Evolutionary conservation across 2,329 filamentous ascomycete species (phyloP), one percentile per base, ranked within the genome.

Genomic region (Arthrobotrys iridis): DNA sequence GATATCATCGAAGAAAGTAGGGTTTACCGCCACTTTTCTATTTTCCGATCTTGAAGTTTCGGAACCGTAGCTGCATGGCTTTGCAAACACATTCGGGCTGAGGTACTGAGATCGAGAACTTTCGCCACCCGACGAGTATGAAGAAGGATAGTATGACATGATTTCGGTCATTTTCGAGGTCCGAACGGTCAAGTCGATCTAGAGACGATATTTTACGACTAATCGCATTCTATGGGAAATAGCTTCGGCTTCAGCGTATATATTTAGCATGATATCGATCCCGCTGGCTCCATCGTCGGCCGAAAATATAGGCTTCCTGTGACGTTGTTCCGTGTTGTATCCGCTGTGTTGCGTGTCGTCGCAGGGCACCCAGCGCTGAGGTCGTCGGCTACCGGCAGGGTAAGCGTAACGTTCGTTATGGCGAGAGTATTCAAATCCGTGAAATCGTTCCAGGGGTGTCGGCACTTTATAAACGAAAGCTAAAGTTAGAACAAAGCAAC

Each of bases 11-110:
- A 68, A 75, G 26, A 75, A 75, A 0, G 71, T 63, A 8, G 71
- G 71, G 41, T 75, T 75, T 18, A 75, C 71, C 0, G 71, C 71
- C 10, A 75, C 63, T 26, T 75, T 75, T 20, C 58, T 35, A 48
- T 41, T 68, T 6, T 46, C 37, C 3, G 63, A 43, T 20, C 48
- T 63, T 40, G 46, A 35, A 20, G 33, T 5, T 57, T 68, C 71
- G 28, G 24, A 22, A 4, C 26, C 43, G 40, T 50, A 62, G 40
- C 37, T 11, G 8, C 64, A 50, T n/a, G 33, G 35, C 33, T 48
- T 71, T 15, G 35, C 15, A 28, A 71, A 71, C 8, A 71, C 58
- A 11, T 37, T 55, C 35, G 71, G 71, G 35, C 57, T 63, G 0
- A 67, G 33, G 41, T 62, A 66, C 26, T 58, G 46, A 11, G 71